Evolutionary conservation across 1,284 basidiomycete species (phyloP).

Genomic region (Schizophyllum amplum): DNA sequence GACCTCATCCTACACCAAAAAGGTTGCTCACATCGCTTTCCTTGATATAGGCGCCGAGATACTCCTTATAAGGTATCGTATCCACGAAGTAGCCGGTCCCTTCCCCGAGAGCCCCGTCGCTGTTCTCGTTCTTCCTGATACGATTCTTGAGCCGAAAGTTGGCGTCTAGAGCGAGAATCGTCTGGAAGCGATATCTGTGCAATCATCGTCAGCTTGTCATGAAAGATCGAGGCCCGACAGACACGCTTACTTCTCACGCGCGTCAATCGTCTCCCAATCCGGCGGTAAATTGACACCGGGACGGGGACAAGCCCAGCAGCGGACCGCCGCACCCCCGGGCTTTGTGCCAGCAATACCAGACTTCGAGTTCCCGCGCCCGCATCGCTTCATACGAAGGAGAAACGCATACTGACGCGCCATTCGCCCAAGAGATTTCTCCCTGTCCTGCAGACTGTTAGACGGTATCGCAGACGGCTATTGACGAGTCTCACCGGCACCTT

Average conservation of each 20-base stretch:
- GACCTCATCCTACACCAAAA: too few species aligned
- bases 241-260: conserved; percentile 5
- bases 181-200: conserved; percentile 14
- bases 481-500: too few species aligned
- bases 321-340: background rate
- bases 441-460: background rate
- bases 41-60: conserved; percentile 5
- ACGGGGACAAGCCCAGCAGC: conserved; percentile 7
- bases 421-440: conserved; percentile 4
- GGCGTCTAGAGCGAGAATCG: conserved; percentile 13
- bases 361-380: conserved; percentile 1
- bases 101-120: too few species aligned
- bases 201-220: too few species aligned
- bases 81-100: conserved; percentile 23
- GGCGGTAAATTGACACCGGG: conserved; percentile 2
- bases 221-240: too few species aligned
- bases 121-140: conserved; percentile 8
- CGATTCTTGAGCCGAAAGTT: conserved; percentile 13
- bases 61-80: conserved; percentile 12
- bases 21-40: conserved; percentile 7
- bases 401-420: conserved; percentile 5
- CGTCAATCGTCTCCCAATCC: conserved; percentile 1
- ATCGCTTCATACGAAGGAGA: conserved; percentile 5
- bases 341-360: background rate
- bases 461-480: too few species aligned